phyloP scores from a whole-genome alignment of 768 basidiomycete species.

The Lactifluus piperatus region DNA sequence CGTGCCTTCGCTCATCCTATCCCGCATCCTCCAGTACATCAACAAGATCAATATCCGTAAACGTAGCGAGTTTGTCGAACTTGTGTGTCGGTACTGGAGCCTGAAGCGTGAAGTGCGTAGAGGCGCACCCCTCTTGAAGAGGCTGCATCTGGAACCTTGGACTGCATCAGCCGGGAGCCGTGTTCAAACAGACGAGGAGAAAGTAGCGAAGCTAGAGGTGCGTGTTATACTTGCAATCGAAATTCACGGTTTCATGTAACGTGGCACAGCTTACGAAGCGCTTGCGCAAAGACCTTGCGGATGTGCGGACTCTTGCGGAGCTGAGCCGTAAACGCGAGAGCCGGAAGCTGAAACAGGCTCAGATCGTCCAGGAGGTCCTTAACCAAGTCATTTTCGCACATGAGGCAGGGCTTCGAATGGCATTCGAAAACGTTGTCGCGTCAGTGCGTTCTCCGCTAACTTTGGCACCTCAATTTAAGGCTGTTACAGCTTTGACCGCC shows the following conservation, averaged over 20 bases:
- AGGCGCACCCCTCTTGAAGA: slow-evolving; percentile 88
- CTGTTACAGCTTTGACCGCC: slow-evolving; percentile 54
- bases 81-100: slow-evolving; percentile 92
- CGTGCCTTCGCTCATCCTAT: slow-evolving; percentile 78
- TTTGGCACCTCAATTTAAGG: neutral
- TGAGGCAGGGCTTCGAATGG: slow-evolving; percentile 46
- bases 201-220: slow-evolving; percentile 73
- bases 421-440: slow-evolving; percentile 66
- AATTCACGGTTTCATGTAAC: neutral
- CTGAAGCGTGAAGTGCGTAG: slow-evolving; percentile 88
- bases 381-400: slow-evolving; percentile 58
- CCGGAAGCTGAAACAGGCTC: slow-evolving; percentile 62
- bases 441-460: slow-evolving; percentile 30
- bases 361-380: slow-evolving; percentile 59
- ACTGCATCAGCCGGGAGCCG: slow-evolving; percentile 63
- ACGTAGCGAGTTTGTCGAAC: slow-evolving; percentile 64
- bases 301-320: slow-evolving; percentile 56
- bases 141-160: slow-evolving; percentile 96
- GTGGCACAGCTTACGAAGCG: slow-evolving; percentile 44
- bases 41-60: slow-evolving; percentile 60
- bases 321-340: slow-evolving; percentile 70
- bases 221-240: slow-evolving; percentile 21
- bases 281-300: slow-evolving; percentile 69
- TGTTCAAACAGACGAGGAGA: slow-evolving; percentile 74
- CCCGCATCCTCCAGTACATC: slow-evolving; percentile 70